These are phyloP conservation scores for Panicum hallii DNA, from an alignment of 202 grass and related monocot genomes.

Conservation along the genomic window DNA sequence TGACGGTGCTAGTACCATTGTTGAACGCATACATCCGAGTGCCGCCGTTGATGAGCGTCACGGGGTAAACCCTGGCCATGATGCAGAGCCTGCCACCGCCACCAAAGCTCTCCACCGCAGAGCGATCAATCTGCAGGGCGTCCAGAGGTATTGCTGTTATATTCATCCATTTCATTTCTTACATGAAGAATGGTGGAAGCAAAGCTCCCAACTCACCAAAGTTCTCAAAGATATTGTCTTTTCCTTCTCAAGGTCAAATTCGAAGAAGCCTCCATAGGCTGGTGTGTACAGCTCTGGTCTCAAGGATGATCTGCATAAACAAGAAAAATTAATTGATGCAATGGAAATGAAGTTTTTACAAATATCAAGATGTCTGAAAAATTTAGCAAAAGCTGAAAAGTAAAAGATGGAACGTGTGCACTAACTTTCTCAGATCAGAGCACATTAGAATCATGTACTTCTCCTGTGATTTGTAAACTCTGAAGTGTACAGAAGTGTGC, in stretches of 20 bases:
- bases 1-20: slow-evolving; percentile 58
- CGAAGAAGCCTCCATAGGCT: slow-evolving; percentile 81
- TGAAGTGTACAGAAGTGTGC: slow-evolving; percentile 68
- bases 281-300: slow-evolving; percentile 70
- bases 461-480: slow-evolving; percentile 67
- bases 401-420: background rate
- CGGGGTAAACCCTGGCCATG: slow-evolving; percentile 75
- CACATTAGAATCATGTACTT: slow-evolving; percentile 74
- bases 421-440: slow-evolving; percentile 69
- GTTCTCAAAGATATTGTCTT: slow-evolving; percentile 77
- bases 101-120: slow-evolving; percentile 87
- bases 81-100: slow-evolving; percentile 74
- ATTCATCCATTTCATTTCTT: slow-evolving; percentile 17
- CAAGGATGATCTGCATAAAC: slow-evolving; percentile 63
- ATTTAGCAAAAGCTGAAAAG: background rate
- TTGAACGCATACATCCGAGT: slow-evolving; percentile 74
- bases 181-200: background rate
- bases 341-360: background rate
- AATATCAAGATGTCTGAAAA: background rate
- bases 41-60: background rate
- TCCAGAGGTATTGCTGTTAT: slow-evolving; percentile 14
- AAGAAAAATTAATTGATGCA: background rate
- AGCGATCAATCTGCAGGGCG: slow-evolving; percentile 74
- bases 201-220: slow-evolving; percentile 50
- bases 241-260: slow-evolving; percentile 60